phyloP scores from a whole-genome alignment of 2,329 filamentous ascomycete species.

The Colletotrichum chrysophilum region DNA sequence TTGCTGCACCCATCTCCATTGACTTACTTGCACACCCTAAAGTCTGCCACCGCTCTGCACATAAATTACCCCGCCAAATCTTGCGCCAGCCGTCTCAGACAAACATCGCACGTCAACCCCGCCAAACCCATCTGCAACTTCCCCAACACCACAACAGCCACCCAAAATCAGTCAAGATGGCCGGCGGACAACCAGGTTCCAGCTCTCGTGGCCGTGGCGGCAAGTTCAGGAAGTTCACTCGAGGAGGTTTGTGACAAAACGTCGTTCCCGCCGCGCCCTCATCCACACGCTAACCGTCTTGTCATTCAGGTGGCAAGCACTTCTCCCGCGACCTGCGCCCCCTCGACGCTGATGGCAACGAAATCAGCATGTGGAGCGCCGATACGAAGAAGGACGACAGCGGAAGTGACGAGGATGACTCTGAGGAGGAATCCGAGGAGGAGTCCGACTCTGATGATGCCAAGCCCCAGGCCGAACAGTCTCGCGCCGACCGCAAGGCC shows the following conservation, averaged over 20 bases:
- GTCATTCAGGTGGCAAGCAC: constrained; percentile 81
- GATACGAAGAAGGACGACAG: constrained; percentile 52
- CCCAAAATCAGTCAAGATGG: constrained; percentile 45
- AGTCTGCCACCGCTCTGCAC: constrained; percentile 4
- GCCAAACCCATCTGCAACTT: constrained; percentile 19
- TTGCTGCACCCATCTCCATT: background rate
- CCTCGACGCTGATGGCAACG: constrained; percentile 86
- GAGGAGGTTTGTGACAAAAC: constrained; percentile 73
- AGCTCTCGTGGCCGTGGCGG: constrained; percentile 80
- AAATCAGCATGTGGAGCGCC: constrained; percentile 85
- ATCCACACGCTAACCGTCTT: constrained; percentile 16
- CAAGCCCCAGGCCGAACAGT: constrained; percentile 57
- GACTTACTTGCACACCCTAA: background rate
- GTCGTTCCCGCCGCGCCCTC: background rate
- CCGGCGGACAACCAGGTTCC: constrained; percentile 48
- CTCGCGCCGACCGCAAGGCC: constrained; percentile 86
- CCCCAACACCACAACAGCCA: background rate
- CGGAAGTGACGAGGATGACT: constrained; percentile 56
- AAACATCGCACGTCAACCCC: constrained; percentile 22
- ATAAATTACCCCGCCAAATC: constrained; percentile 15
- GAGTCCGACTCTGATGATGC: constrained; percentile 52
- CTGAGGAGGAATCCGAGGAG: constrained; percentile 57
- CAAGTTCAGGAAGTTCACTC: constrained; percentile 92
- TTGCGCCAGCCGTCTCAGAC: background rate
- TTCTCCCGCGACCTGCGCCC: constrained; percentile 93